Percentiles rank a stretch among this genome's conserved stretches.
These are phyloP conservation scores for Friedmanniomyces endolithicus DNA, from an alignment of 495 filamentous ascomycete species.

Conservation along the genomic window DNA sequence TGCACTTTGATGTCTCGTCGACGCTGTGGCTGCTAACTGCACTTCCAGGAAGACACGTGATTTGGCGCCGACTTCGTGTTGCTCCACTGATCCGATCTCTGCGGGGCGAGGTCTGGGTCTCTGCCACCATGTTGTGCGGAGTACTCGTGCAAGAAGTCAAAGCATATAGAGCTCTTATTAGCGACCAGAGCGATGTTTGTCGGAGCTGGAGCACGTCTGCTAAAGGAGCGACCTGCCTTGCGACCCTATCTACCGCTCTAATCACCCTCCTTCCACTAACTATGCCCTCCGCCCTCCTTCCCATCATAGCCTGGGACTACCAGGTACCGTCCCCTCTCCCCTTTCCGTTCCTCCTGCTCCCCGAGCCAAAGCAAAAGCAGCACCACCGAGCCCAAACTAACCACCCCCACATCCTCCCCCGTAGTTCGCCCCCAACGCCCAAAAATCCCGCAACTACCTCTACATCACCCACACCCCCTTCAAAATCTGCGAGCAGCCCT, in stretches of 20 bases:
- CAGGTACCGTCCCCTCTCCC: neutral
- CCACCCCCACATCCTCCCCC: neutral
- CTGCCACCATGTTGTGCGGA: neutral
- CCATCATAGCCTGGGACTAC: slow-evolving; percentile 13
- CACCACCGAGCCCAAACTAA: neutral
- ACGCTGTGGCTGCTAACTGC: too few relatives aligned
- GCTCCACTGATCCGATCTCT: neutral
- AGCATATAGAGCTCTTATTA: neutral
- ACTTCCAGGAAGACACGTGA: neutral
- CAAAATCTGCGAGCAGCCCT: slow-evolving; percentile 20
- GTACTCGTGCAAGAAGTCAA: neutral
- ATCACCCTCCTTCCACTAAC: neutral
- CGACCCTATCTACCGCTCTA: too few relatives aligned
- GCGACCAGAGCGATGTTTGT: neutral
- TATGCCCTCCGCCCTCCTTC: slow-evolving; percentile 4
- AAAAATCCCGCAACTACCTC: slow-evolving; percentile 17
- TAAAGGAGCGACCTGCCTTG: too few relatives aligned
- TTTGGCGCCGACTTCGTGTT: neutral
- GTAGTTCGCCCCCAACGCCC: slow-evolving; percentile 20
- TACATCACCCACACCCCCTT: slow-evolving; percentile 3
- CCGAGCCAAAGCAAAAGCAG: neutral
- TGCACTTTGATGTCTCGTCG: too few relatives aligned
- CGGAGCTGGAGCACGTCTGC: neutral
- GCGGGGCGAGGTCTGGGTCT: neutral
- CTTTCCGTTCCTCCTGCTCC: neutral